Conservation (phyloP, 129 eudicot species). For the Centella asiatica region DNA sequence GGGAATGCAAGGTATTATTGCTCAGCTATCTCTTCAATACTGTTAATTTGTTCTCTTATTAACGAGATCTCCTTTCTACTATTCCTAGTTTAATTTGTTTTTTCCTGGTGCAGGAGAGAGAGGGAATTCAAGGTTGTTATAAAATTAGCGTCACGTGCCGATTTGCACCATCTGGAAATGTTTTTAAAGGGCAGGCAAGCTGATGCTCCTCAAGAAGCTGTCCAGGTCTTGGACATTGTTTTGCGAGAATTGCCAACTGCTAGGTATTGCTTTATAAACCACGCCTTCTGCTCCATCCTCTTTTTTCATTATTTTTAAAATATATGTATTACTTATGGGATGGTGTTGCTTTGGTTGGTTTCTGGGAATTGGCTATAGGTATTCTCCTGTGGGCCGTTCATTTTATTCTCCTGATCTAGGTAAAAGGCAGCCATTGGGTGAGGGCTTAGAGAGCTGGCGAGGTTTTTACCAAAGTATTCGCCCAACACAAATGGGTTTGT, state of each 20-base stretch:
- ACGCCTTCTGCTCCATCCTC: background rate
- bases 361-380: conserved; percentile 27
- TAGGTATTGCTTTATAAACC: conserved; percentile 28
- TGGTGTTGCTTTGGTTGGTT: background rate
- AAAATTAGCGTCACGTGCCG: conserved; percentile 85
- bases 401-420: conserved; percentile 62
- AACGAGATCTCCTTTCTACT: background rate
- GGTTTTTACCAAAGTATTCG: conserved; percentile 83
- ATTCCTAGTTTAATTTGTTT: too few species aligned
- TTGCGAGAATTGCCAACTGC: conserved; percentile 74
- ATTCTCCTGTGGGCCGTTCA: conserved; percentile 64
- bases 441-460: conserved; percentile 77
- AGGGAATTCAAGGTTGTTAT: conserved; percentile 82
- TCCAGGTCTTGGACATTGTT: conserved; percentile 89
- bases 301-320: background rate
- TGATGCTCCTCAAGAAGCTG: conserved; percentile 95
- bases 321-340: background rate
- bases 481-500: conserved; percentile 86
- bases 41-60: background rate
- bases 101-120: conserved; percentile 51
- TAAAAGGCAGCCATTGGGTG: conserved; percentile 52
- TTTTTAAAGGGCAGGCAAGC: conserved; percentile 81
- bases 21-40: background rate
- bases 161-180: conserved; percentile 71
- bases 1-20: conserved; percentile 42